Percentiles rank a stretch among this genome's conserved stretches.
These are phyloP conservation scores for Penicillium dipodomyicola DNA, from an alignment of 495 filamentous ascomycete species.

Conservation along the genomic window DNA sequence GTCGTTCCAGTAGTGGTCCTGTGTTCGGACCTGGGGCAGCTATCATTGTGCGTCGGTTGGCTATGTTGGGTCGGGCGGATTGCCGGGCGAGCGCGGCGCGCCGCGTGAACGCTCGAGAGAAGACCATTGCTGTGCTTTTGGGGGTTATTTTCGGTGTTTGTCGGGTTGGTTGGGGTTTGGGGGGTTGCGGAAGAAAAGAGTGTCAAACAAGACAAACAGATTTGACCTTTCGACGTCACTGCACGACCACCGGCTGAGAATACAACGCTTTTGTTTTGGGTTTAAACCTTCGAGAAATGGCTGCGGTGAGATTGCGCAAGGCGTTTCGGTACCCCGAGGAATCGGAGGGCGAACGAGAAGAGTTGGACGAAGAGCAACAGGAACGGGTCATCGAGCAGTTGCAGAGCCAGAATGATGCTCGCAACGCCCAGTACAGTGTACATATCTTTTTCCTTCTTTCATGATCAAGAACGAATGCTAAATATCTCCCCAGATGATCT, in stretches of 20 bases:
- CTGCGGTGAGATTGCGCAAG: slow-evolving; percentile 55
- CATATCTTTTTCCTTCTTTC: slow-evolving; percentile 6
- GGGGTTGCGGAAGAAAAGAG: slow-evolving; percentile 8
- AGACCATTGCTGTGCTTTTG: slow-evolving; percentile 14
- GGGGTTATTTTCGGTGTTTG: not conserved
- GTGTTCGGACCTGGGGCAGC: slow-evolving; percentile 46
- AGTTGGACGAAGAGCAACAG: slow-evolving; percentile 73
- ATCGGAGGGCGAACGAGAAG: slow-evolving; percentile 47
- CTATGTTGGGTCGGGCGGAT: slow-evolving; percentile 12
- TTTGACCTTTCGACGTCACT: slow-evolving; percentile 12
- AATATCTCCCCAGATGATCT: slow-evolving; percentile 40
- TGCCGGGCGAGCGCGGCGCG: slow-evolving; percentile 20
- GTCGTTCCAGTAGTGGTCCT: slow-evolving; percentile 75
- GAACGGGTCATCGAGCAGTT: slow-evolving; percentile 64
- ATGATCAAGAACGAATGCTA: slow-evolving; percentile 5
- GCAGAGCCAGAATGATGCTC: slow-evolving; percentile 51
- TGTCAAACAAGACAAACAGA: slow-evolving; percentile 40
- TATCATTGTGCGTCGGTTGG: slow-evolving; percentile 46
- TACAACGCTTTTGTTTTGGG: not conserved
- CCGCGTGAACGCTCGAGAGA: slow-evolving; percentile 16
- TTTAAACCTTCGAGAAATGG: slow-evolving; percentile 30
- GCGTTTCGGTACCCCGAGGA: slow-evolving; percentile 63
- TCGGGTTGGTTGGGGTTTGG: not conserved
- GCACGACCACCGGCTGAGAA: not conserved
- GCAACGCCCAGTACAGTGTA: slow-evolving; percentile 61